Conservation (phyloP, 129 eudicot genomes). For the Tanacetum coccineum region DNA sequence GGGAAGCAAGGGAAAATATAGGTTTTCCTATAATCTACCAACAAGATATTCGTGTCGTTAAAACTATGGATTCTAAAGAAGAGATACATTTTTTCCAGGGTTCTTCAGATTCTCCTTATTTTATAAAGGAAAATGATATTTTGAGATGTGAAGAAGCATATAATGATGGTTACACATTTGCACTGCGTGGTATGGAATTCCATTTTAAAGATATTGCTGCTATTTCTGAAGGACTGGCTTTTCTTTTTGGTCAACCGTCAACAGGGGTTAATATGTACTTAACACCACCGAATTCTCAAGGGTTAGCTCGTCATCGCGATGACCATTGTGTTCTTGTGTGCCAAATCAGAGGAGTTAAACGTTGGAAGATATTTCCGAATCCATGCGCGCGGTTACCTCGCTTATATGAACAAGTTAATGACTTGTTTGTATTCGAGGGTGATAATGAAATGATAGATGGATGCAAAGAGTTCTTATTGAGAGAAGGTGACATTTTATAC, state of each 20-base stretch:
- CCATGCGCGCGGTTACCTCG: slow-evolving; percentile 56
- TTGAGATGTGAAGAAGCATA: slow-evolving; percentile 58
- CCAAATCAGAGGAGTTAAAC: slow-evolving; percentile 66
- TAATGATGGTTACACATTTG: slow-evolving; percentile 69
- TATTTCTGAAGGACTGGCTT: slow-evolving; percentile 54
- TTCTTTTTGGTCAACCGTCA: slow-evolving; percentile 86
- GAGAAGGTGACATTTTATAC: slow-evolving; percentile 82
- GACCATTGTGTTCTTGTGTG: slow-evolving; percentile 89
- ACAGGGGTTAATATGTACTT: slow-evolving; percentile 81
- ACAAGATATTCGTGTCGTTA: slow-evolving; percentile 78
- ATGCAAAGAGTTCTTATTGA: slow-evolving; percentile 47
- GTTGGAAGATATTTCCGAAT: slow-evolving; percentile 59
- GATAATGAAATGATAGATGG: slow-evolving; percentile 26
- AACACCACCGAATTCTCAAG: slow-evolving; percentile 88
- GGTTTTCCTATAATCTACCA: slow-evolving; percentile 62
- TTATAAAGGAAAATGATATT: slow-evolving; percentile 37
- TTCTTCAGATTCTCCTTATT: neutral
- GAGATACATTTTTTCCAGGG: slow-evolving; percentile 56
- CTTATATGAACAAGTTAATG: slow-evolving; percentile 51
- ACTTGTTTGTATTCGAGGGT: slow-evolving; percentile 19
- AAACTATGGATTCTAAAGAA: slow-evolving; percentile 34
- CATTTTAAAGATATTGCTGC: slow-evolving; percentile 53
- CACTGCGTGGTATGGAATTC: slow-evolving; percentile 82
- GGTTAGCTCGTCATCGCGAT: slow-evolving; percentile 77
- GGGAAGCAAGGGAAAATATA: slow-evolving; percentile 44